Evolutionary conservation across 2,329 filamentous ascomycete species (phyloP).

Genomic region (Colletotrichum theobromicola): DNA sequence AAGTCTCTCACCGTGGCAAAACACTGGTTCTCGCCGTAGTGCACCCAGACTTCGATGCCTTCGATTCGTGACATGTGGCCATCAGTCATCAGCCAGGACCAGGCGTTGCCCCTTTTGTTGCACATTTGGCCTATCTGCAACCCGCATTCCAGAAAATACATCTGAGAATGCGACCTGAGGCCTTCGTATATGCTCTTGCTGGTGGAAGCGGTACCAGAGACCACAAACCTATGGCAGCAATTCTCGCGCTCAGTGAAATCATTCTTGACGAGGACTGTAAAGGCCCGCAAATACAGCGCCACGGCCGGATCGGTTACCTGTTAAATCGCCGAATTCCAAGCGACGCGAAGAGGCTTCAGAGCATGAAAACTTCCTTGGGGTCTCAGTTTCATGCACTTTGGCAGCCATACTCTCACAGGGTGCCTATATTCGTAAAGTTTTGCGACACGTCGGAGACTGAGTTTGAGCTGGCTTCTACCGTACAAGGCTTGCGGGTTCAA

Average conservation of each 20-base stretch:
- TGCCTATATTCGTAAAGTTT: neutral
- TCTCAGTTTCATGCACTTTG: neutral
- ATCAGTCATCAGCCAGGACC: neutral
- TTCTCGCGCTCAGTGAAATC: neutral
- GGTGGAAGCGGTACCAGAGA: neutral
- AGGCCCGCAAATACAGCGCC: neutral
- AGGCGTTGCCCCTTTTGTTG: neutral
- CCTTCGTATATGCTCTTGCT: neutral
- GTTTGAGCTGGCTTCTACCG: neutral
- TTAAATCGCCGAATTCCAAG: neutral
- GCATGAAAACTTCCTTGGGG: neutral
- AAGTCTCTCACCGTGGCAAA: neutral
- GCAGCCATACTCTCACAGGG: neutral
- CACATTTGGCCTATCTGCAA: neutral
- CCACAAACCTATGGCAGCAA: neutral
- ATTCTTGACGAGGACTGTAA: neutral
- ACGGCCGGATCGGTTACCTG: neutral
- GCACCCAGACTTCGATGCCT: neutral
- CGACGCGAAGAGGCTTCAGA: neutral
- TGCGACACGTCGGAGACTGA: neutral
- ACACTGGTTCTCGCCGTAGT: neutral
- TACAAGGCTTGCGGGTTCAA: neutral
- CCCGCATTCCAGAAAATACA: neutral
- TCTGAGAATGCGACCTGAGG: neutral
- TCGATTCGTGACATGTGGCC: neutral